Base-by-base conservation (phyloP, 495 filamentous ascomycete genomes). In the Penicillium samsonianum region DNA sequence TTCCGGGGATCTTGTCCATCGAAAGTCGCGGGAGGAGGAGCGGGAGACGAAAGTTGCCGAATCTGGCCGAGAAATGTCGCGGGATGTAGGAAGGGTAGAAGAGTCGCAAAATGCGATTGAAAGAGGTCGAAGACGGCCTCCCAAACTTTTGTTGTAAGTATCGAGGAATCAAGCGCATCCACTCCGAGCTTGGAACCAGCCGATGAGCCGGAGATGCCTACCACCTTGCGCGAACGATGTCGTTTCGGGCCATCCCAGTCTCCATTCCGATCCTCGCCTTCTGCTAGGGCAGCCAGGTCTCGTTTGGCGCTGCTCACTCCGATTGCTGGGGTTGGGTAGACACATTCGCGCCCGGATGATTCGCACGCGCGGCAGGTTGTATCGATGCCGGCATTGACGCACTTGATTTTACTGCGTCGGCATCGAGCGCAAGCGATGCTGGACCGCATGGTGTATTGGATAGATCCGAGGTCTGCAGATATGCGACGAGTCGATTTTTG, bases 371-470 rank as follows among this genome's bases (percentile, higher is more conserved):
- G 85, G 73, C 91, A 96, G 22, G 83, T 87, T 19, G 84, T 86
- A 59, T 84, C 81, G 52, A 86, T 84, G 50, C 90, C 90, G 64
- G 78, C 79, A 73, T 96, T 96, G 75, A 91, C 86, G 70, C 80
- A 89, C 76, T 92, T 93, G 70, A 92, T 88, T 69, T 93, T 93
- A 70, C 86, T 89, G 67, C 87, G 86, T 53, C 89, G 83, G 75
- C 90, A 93, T 49, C 85, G 80, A 57, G 82, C 80, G 71, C 90
- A 93, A 59, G 90, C 90, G 60, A 93, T 91, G 60, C 86, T 89
- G 47, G 88, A 91, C 52, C 90, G 81, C 84, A 91, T 87, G 53
- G 26, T 73, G 50, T 58, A 35, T 52, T 48, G 30, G 37, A 65
- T 61, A 66, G 67, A 69, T 67, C 55, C 59, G 50, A 57, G 42